These are phyloP conservation scores for Xylaria sp. DNA, from an alignment of 2,329 filamentous ascomycete species.

Conservation along the genomic window DNA sequence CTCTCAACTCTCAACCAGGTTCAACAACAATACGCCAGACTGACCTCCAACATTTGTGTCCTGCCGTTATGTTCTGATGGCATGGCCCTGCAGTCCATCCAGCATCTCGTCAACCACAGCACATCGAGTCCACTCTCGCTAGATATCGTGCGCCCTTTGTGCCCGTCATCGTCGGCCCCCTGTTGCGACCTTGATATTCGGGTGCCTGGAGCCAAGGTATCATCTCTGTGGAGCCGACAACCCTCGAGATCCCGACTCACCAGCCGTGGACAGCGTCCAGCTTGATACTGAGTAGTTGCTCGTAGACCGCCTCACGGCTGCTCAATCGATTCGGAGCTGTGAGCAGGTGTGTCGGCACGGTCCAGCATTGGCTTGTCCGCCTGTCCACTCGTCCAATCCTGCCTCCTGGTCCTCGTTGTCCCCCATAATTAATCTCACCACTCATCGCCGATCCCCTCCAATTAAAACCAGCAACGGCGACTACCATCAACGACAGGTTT, in stretches of 20 bases:
- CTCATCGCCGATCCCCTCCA: slow-evolving; percentile 3
- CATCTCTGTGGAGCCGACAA: neutral
- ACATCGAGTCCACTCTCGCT: slow-evolving; percentile 12
- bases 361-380: slow-evolving; percentile 3
- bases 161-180: slow-evolving; percentile 4
- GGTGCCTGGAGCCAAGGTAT: slow-evolving; percentile 16
- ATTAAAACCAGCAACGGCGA: slow-evolving; percentile 2
- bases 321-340: slow-evolving; percentile 10
- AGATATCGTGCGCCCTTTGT: slow-evolving; percentile 3
- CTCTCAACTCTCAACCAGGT: slow-evolving; percentile 2
- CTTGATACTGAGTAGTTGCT: neutral
- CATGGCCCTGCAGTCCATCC: slow-evolving; percentile 12
- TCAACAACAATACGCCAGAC: slow-evolving; percentile 1
- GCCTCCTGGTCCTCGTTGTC: slow-evolving; percentile 8
- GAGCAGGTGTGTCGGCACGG: slow-evolving; percentile 8
- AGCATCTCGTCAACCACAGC: slow-evolving; percentile 4
- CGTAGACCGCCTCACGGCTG: slow-evolving; percentile 5
- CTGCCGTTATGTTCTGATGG: slow-evolving; percentile 6
- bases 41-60: neutral
- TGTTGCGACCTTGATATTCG: slow-evolving; percentile 10
- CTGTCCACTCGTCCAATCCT: slow-evolving; percentile 1
- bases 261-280: neutral
- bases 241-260: slow-evolving; percentile 8
- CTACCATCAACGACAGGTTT: neutral
- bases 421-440: slow-evolving; percentile 11